Evolutionary conservation across 2,329 filamentous ascomycete genomes (phyloP).

Genomic region (Cordyceps fumosorosea): DNA sequence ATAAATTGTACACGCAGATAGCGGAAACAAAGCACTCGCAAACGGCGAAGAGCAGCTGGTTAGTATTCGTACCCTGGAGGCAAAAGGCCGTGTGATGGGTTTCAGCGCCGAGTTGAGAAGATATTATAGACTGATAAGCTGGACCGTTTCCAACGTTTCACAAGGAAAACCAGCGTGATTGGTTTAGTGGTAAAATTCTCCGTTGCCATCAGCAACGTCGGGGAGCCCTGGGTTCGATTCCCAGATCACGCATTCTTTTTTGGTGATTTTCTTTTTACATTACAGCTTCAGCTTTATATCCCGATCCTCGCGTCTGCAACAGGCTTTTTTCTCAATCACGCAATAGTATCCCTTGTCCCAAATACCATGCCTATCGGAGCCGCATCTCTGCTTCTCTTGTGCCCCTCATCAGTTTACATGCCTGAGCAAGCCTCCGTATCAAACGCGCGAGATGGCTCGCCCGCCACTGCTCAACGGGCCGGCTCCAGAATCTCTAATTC

Average conservation of each 20-base stretch:
- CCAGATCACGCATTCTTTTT: slow-evolving; percentile 11
- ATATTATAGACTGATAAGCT: background rate
- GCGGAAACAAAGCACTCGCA: background rate
- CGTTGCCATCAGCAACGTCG: slow-evolving; percentile 14
- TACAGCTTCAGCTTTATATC: background rate
- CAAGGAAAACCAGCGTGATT: slow-evolving; percentile 6
- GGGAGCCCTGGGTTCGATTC: slow-evolving; percentile 14
- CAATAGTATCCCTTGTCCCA: too few relatives aligned
- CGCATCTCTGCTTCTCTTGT: background rate
- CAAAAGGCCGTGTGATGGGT: too few relatives aligned
- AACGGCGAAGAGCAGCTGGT: too few relatives aligned
- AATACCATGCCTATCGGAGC: too few relatives aligned
- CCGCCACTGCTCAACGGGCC: background rate
- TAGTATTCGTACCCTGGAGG: too few relatives aligned
- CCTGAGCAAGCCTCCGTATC: background rate
- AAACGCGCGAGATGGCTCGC: background rate
- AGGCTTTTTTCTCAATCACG: background rate
- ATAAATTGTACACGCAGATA: too few relatives aligned
- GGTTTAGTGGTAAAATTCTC: slow-evolving; percentile 14
- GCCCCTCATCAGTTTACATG: background rate
- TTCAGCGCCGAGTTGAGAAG: background rate
- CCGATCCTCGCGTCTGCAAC: too few relatives aligned
- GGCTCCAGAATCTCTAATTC: background rate
- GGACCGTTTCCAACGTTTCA: background rate
- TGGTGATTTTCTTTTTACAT: background rate